A percentile compares a stretch with the other conserved stretches of the same genome.
These are phyloP conservation scores for Pestalotiopsis sp. DNA, from an alignment of 2,329 filamentous ascomycete genomes.

Conservation along the genomic window DNA sequence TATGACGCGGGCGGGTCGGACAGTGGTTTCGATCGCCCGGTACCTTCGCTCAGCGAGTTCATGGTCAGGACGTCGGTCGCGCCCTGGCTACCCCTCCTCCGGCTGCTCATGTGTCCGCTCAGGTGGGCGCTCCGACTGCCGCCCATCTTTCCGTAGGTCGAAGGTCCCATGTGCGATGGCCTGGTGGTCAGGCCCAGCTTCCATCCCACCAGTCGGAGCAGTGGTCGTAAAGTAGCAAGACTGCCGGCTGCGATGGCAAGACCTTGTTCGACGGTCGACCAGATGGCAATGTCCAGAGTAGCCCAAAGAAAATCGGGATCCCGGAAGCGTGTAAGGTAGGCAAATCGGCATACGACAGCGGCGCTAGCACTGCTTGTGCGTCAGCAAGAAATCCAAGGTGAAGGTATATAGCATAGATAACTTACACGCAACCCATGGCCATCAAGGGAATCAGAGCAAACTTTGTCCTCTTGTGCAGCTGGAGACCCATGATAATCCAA, in stretches of 20 bases:
- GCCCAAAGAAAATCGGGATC: constrained; percentile 47
- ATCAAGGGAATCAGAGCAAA: constrained; percentile 47
- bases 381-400: not conserved
- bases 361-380: constrained; percentile 35
- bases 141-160: constrained; percentile 9
- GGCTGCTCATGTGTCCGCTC: not conserved
- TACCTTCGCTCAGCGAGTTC: not conserved
- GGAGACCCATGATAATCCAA: constrained; percentile 48
- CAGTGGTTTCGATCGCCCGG: not conserved
- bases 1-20: not conserved
- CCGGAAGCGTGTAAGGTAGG: constrained; percentile 39
- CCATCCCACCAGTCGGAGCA: constrained; percentile 23
- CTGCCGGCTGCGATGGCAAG: constrained; percentile 50
- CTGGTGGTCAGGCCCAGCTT: constrained; percentile 3
- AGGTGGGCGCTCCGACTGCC: not conserved
- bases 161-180: not conserved
- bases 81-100: constrained; percentile 2
- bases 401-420: not conserved
- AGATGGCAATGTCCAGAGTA: constrained; percentile 48
- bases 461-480: constrained; percentile 50
- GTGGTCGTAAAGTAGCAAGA: constrained; percentile 48
- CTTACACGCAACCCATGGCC: constrained; percentile 46
- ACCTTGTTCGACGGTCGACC: constrained; percentile 49
- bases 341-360: constrained; percentile 44
- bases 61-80: not conserved